Evolutionary conservation across 2,329 filamentous ascomycete genomes (phyloP).

Genomic region (Paracoccidioides brasiliensis): DNA sequence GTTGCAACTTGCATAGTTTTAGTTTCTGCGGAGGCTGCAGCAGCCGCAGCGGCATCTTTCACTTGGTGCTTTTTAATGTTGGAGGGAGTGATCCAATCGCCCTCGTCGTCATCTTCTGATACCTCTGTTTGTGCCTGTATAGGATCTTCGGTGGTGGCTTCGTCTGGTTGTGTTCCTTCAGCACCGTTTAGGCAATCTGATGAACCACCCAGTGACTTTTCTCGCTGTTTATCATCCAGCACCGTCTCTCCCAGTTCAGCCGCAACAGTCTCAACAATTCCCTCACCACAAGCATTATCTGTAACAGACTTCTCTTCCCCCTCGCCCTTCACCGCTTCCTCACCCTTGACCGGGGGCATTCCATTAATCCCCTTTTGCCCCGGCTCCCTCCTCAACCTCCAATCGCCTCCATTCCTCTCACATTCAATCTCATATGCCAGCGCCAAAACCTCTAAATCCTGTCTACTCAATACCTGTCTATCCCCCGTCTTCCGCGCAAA

Average conservation of each 20-base stretch:
- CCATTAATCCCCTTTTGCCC: slow-evolving; percentile 70
- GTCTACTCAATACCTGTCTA: slow-evolving; percentile 69
- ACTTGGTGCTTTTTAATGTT: slow-evolving; percentile 79
- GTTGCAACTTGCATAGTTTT: slow-evolving; percentile 73
- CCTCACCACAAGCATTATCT: slow-evolving; percentile 23
- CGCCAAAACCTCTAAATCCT: slow-evolving; percentile 80
- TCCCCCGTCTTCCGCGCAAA: slow-evolving; percentile 89
- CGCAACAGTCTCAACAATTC: slow-evolving; percentile 18
- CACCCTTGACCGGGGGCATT: slow-evolving; percentile 37
- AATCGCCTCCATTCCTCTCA: slow-evolving; percentile 79
- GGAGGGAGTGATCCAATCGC: slow-evolving; percentile 75
- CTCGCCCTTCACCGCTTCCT: slow-evolving; percentile 13
- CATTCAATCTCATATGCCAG: slow-evolving; percentile 90
- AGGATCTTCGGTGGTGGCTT: background rate
- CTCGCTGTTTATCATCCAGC: slow-evolving; percentile 15
- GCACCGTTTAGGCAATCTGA: slow-evolving; percentile 9
- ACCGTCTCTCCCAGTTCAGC: slow-evolving; percentile 18
- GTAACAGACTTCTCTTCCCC: slow-evolving; percentile 6
- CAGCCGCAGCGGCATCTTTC: slow-evolving; percentile 43
- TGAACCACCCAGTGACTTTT: slow-evolving; percentile 8
- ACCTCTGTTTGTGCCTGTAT: background rate
- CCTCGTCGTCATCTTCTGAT: slow-evolving; percentile 19
- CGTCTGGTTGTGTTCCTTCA: background rate
- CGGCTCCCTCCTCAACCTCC: slow-evolving; percentile 65
- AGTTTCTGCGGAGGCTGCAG: slow-evolving; percentile 40